Evolutionary conservation across 164 flowering plant species (phyloP).

Genomic region (Vitis riparia): DNA sequence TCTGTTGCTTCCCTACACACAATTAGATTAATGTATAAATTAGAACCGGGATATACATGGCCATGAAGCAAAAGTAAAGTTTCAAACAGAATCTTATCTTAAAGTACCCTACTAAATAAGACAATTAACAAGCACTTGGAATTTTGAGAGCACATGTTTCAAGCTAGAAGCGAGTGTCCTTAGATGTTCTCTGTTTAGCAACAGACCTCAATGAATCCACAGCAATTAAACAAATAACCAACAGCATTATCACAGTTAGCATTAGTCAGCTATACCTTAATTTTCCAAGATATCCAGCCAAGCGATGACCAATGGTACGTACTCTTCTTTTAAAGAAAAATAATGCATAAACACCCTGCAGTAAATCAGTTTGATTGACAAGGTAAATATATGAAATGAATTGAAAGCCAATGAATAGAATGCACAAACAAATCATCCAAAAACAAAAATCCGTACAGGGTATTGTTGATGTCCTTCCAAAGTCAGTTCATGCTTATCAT

Average conservation of each 20-base stretch:
- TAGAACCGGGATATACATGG: neutral
- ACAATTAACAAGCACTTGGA: neutral
- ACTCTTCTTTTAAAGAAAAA: constrained; percentile 77
- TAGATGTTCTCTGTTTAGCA: no score
- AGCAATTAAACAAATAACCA: no score
- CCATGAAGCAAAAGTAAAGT: neutral
- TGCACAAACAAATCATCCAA: neutral
- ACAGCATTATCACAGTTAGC: neutral
- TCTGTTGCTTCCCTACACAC: constrained; percentile 64
- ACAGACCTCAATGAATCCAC: no score
- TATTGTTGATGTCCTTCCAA: constrained; percentile 81
- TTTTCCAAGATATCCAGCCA: constrained; percentile 79
- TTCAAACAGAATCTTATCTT: neutral
- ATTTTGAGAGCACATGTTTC: neutral
- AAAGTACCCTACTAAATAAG: neutral
- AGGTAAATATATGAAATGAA: neutral
- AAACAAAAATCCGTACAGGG: constrained; percentile 53
- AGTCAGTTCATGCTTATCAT: constrained; percentile 72
- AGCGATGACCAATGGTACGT: constrained; percentile 78
- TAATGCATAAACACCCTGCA: constrained; percentile 90
- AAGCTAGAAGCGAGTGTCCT: neutral
- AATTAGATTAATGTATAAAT: neutral
- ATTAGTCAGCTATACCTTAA: constrained; percentile 53
- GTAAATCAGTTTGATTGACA: neutral
- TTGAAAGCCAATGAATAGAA: neutral